These are phyloP conservation scores for Pestalotiopsis sp. DNA, from an alignment of 2,329 filamentous ascomycete genomes.

Conservation along the genomic window DNA sequence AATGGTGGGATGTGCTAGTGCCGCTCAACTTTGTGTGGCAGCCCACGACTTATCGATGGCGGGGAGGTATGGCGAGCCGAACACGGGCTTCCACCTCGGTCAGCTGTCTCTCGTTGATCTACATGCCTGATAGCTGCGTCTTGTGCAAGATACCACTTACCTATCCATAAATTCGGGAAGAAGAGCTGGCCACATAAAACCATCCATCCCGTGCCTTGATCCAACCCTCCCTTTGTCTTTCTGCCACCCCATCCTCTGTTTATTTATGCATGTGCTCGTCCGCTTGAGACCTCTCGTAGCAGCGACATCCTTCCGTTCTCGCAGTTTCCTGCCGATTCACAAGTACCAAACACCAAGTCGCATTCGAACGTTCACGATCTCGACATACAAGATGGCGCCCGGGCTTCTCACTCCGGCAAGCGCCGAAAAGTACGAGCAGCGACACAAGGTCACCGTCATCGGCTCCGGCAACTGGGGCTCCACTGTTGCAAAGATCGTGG, in stretches of 20 bases:
- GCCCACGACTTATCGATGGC: not conserved
- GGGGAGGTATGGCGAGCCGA: not conserved
- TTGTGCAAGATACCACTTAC: not conserved
- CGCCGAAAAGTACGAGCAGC: conserved; percentile 58
- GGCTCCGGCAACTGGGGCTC: conserved; percentile 99
- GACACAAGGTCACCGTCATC: conserved; percentile 91
- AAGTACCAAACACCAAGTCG: not conserved
- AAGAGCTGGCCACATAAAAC: not conserved
- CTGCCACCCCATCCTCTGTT: not conserved
- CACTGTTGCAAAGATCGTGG: conserved; percentile 95
- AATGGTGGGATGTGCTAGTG: conserved; percentile 10
- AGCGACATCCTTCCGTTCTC: not conserved
- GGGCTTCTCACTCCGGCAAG: conserved; percentile 34
- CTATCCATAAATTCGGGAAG: not conserved
- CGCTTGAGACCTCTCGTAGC: conserved; percentile 4
- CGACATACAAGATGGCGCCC: conserved; percentile 28
- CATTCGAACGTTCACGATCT: not conserved
- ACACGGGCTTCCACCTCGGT: not conserved
- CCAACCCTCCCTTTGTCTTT: not conserved
- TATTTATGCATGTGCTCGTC: conserved; percentile 8
- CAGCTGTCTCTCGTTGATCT: not conserved
- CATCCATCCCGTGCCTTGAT: not conserved
- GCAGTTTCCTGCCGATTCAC: not conserved
- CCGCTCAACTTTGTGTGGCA: not conserved
- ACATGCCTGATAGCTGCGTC: not conserved